Evolutionary conservation across 2,329 filamentous ascomycete genomes (phyloP), one percentile per base, ranked within the genome.

Genomic region (Fusarium sp.): DNA sequence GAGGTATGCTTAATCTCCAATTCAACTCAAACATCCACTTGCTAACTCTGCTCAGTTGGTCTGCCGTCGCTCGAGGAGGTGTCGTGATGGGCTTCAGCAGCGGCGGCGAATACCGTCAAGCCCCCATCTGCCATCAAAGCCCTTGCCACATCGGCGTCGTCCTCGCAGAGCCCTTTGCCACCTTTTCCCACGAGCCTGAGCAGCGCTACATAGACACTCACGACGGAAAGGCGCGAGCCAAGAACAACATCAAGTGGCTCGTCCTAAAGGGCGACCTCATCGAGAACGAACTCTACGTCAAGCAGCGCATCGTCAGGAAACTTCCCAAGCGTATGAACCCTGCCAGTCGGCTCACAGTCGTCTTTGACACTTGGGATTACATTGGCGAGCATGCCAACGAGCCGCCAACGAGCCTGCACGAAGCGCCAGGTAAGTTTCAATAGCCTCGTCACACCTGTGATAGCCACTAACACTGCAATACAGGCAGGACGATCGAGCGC

Each of bases 191-290:
- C 42, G 36, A 55, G 2, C 33, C 8, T 1, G 33, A 44, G 16
- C 67, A 70, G n/a, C 40, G 40, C 2, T 70, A 72, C 9, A 6
- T 17, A 10, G 67, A 72, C 35, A 40, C 24, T 1, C 69, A 59
- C 12, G 51, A 67, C 51, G 31, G n/a, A 24, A 35, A 29, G 14
- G 6, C 16, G 4, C 35, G 56, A 12, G 67, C 70, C 4, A 62
- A 60, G 10, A 57, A 62, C 10, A 72, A 64, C 38, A 67, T 72
- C 60, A 70, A 70, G 51, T 72, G 70, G 70, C 46, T 72, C 17
- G 70, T 70, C 9, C 36, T 64, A 4, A 63, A 67, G 36, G 67
- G 67, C 24, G 70, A 72, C 22, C 57, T 70, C 1, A 70, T 72
- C 27, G 16, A 57, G 20, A 38, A n/a, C 35, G 33, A 57, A 27